Evolutionary conservation across 2,329 filamentous ascomycete genomes (phyloP).

Genomic region (Coniochaeta sp.): DNA sequence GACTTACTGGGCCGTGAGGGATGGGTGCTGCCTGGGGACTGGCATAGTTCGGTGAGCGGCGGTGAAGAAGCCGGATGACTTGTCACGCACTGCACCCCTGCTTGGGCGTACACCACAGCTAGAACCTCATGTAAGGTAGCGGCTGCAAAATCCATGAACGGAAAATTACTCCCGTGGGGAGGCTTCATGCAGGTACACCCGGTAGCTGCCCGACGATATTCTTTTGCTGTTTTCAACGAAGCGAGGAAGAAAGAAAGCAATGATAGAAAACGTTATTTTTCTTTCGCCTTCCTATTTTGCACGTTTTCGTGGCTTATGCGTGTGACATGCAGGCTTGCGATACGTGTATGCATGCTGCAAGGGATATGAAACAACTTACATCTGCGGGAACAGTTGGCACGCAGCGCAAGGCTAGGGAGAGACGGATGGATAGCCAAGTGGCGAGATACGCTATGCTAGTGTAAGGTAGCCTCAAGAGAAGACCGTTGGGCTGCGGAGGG

Average conservation of each 20-base stretch:
- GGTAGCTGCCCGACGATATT: not conserved
- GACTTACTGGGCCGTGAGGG: not conserved
- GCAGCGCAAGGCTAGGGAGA: not conserved
- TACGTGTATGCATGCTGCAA: constrained; percentile 15
- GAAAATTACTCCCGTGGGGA: not conserved
- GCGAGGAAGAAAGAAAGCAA: not conserved
- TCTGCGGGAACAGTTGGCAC: constrained; percentile 5
- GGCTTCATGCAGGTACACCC: not conserved
- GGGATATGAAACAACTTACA: too few species aligned
- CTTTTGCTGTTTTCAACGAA: too few species aligned
- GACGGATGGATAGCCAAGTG: not conserved
- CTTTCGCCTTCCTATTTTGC: not conserved
- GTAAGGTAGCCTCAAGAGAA: too few species aligned
- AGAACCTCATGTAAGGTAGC: not conserved
- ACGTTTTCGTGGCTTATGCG: not conserved
- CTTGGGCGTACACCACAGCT: not conserved
- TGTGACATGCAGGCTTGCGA: constrained; percentile 8
- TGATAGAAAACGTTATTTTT: not conserved
- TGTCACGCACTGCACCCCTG: too few species aligned
- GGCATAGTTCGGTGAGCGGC: not conserved
- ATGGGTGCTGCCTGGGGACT: not conserved
- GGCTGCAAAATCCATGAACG: not conserved
- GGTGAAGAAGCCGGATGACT: too few species aligned
- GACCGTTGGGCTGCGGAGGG: too few species aligned
- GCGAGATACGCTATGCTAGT: not conserved